Percentiles rank a stretch among this genome's conserved stretches.
Conservation (phyloP, 805 yeast species). For the Ogataea ganodermae region DNA sequence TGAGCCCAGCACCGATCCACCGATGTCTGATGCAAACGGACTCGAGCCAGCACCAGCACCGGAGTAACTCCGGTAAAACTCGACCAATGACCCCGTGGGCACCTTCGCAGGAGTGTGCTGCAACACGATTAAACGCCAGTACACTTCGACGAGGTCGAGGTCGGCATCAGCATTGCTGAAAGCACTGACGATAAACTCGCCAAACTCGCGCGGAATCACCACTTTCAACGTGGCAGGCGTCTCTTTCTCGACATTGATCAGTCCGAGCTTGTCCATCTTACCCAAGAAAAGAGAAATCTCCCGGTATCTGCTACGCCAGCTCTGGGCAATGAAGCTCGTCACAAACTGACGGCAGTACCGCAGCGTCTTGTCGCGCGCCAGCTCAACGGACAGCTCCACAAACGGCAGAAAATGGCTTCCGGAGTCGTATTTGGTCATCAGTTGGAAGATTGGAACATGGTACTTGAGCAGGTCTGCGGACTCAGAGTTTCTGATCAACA, state of each 20-base stretch:
- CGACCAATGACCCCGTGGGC: constrained; percentile 25
- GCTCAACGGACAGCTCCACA: constrained; percentile 45
- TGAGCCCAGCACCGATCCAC: constrained; percentile 42
- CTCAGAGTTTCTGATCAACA: constrained; percentile 56
- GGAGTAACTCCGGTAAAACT: constrained; percentile 20
- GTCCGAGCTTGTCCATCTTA: constrained; percentile 34
- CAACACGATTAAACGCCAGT: constrained; percentile 54
- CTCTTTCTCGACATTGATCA: constrained; percentile 15
- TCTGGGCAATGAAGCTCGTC: constrained; percentile 47
- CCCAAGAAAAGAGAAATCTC: constrained; percentile 46
- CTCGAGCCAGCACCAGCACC: constrained; percentile 4
- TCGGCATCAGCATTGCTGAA: constrained; percentile 15
- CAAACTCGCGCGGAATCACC: constrained; percentile 36
- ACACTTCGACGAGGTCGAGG: constrained; percentile 37
- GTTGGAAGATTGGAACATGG: constrained; percentile 46
- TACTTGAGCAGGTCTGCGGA: constrained; percentile 44
- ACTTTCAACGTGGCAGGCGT: constrained; percentile 21
- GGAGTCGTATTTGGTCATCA: constrained; percentile 37
- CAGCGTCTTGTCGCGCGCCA: constrained; percentile 46
- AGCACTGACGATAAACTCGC: constrained; percentile 30
- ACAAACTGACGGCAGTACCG: constrained; percentile 48
- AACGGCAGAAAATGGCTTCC: constrained; percentile 47
- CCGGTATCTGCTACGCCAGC: constrained; percentile 41
- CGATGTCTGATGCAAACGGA: constrained; percentile 42
- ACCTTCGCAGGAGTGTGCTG: constrained; percentile 37